These are phyloP conservation scores for Kluyveromyces aestuarii DNA, from an alignment of 805 yeast genomes.

Conservation along the genomic window DNA sequence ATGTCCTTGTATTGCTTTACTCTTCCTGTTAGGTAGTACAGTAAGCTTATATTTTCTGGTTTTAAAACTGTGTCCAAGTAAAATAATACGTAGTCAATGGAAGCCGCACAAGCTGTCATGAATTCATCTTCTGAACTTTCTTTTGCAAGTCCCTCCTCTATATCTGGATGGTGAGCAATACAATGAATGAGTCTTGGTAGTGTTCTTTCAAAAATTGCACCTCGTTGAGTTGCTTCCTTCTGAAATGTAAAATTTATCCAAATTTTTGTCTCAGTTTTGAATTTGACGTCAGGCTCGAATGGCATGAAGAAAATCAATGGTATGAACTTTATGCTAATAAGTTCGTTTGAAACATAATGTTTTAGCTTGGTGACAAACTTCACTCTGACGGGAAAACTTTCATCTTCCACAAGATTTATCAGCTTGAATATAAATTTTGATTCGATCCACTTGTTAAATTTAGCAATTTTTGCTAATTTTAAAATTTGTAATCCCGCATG, in stretches of 20 bases:
- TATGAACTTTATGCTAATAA: conserved; percentile 55
- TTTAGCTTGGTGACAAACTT: conserved; percentile 43
- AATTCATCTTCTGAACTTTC: conserved; percentile 24
- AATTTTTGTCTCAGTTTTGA: conserved; percentile 45
- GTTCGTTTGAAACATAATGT: conserved; percentile 39
- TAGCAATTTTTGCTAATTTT: conserved; percentile 50
- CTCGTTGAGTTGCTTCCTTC: conserved; percentile 27
- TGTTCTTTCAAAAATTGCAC: conserved; percentile 53
- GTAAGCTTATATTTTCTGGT: conserved; percentile 57
- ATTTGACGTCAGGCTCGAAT: conserved; percentile 52
- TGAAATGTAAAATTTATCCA: conserved; percentile 62
- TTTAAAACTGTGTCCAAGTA: conserved; percentile 52
- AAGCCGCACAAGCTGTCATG: conserved; percentile 41
- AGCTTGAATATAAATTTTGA: conserved; percentile 45
- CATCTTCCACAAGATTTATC: conserved; percentile 59
- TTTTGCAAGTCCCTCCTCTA: conserved; percentile 44
- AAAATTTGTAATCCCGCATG: conserved; percentile 59
- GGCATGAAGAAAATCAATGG: conserved; percentile 67
- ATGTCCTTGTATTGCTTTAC: conserved; percentile 71
- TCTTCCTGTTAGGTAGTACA: conserved; percentile 69
- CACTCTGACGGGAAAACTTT: conserved; percentile 45
- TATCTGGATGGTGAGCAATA: conserved; percentile 56
- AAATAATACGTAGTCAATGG: conserved; percentile 51
- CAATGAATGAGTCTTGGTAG: conserved; percentile 60
- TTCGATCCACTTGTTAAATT: conserved; percentile 42